Conservation (phyloP, 2,329 filamentous ascomycete species). For the Lomentospora prolificans region DNA sequence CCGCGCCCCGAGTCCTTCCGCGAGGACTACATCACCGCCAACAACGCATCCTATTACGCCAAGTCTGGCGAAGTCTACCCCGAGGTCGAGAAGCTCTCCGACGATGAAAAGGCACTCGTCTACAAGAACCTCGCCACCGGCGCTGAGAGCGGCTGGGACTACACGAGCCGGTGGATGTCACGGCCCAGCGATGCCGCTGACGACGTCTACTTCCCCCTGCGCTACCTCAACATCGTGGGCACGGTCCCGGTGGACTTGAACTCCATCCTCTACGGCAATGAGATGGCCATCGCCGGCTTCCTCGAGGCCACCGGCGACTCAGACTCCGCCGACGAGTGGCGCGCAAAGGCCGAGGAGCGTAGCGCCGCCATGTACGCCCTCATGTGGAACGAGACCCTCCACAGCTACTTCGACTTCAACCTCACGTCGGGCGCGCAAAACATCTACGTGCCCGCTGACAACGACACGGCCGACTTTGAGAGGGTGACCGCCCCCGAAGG, state of each 20-base stretch:
- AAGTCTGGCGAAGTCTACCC: constrained; percentile 49
- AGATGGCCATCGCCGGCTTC: constrained; percentile 48
- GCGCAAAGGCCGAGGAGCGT: constrained; percentile 37
- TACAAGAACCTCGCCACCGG: constrained; percentile 56
- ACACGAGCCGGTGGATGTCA: constrained; percentile 46
- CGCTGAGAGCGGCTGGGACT: constrained; percentile 60
- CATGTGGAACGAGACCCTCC: constrained; percentile 54
- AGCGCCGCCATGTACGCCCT: constrained; percentile 52
- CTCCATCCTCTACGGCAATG: constrained; percentile 57
- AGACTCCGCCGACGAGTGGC: constrained; percentile 39
- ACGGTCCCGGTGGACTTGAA: constrained; percentile 58
- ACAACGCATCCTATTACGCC: constrained; percentile 53
- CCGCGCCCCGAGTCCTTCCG: constrained; percentile 58
- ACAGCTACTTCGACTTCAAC: constrained; percentile 62
- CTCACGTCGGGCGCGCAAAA: constrained; percentile 47
- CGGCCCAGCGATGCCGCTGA: constrained; percentile 46
- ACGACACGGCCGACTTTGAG: constrained; percentile 23
- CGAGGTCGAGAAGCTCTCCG: constrained; percentile 36
- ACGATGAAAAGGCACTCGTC: constrained; percentile 38
- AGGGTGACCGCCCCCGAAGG: constrained; percentile 37
- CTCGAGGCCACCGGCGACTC: constrained; percentile 40
- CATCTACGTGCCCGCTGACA: constrained; percentile 40
- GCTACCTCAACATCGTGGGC: constrained; percentile 49
- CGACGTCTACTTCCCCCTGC: constrained; percentile 55
- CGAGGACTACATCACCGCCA: constrained; percentile 57